Percentiles rank a stretch among this genome's conserved stretches.
phyloP scores from a whole-genome alignment of 2,329 filamentous ascomycete genomes.

The Ophiostoma sp. region DNA sequence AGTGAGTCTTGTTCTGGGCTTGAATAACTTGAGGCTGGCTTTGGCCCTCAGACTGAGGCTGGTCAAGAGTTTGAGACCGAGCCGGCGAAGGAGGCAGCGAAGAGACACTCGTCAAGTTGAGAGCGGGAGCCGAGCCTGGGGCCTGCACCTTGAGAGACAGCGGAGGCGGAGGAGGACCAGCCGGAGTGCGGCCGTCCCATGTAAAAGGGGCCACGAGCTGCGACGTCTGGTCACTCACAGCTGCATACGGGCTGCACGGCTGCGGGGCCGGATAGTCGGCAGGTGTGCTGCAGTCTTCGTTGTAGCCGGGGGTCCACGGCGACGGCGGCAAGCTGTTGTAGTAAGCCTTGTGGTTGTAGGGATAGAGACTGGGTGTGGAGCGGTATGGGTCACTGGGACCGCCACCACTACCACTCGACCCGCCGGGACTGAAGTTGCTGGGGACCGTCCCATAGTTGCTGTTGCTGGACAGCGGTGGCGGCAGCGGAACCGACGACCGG shows the following conservation, averaged over 20 bases:
- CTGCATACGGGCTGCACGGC: slow-evolving; percentile 14
- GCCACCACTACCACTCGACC: not conserved
- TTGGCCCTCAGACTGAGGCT: not conserved
- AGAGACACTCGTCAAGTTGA: not conserved
- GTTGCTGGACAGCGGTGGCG: not conserved
- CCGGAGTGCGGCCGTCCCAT: slow-evolving; percentile 10
- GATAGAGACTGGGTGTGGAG: slow-evolving; percentile 11
- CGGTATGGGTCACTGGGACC: slow-evolving; percentile 4
- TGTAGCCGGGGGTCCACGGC: slow-evolving; percentile 15
- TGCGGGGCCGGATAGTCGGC: slow-evolving; percentile 14
- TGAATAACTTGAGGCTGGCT: not conserved
- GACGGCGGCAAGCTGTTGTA: slow-evolving; percentile 10
- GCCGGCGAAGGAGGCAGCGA: not conserved
- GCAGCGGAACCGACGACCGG: slow-evolving; percentile 10
- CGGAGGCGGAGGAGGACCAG: not conserved
- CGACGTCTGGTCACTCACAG: not conserved
- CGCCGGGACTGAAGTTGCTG: not conserved
- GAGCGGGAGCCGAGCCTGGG: not conserved
- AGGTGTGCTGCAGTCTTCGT: slow-evolving; percentile 11
- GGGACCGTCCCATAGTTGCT: not conserved
- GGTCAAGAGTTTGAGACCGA: not conserved
- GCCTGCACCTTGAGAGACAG: not conserved
- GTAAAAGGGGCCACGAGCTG: slow-evolving; percentile 14
- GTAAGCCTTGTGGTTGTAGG: slow-evolving; percentile 18
- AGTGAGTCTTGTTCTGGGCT: not conserved